Evolutionary conservation across 2,329 filamentous ascomycete genomes (phyloP), one percentile per base, ranked within the genome.

Genomic region (Neofusicoccum umdonicola): DNA sequence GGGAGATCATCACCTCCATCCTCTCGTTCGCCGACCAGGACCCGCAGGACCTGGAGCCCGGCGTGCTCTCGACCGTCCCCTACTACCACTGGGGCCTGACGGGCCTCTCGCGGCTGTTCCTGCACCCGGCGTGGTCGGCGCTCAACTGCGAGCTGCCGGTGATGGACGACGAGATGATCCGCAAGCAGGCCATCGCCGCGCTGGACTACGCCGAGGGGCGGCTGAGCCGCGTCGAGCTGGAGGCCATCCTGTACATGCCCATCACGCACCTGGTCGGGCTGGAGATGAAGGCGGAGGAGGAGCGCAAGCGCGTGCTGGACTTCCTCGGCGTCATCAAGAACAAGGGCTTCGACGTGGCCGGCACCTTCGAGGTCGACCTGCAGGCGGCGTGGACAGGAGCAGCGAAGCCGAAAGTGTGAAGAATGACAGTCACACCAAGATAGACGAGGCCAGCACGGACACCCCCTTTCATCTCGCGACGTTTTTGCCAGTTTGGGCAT

Each of bases 11-110:
- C 52, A 48, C 62, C 4, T 41, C 52, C 31, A 64, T 64, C 42
- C 52, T 64, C 3, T 48, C 51, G n/a, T 57, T 48, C 13, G 52
- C 51, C 7, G 45, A 41, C 15, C 47, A 50, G 19, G 44, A 62
- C 34, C 35, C 31, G 2, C 15, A 39, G 15, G 51, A 57, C 3
- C 51, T 58, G n/a, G 51, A 64, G 4, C 44, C 62, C 11, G 51
- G 50, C 35, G 37, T 50, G 7, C 22, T 41, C 1, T 31, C 52
- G 19, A 57, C 52, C 39, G 45, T 64, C 17, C 51, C 62, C 13
- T 64, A 64, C 42, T 64, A 64, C 34, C 62, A 64, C 52, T 64
- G 62, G 62, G 51, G 51, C 13, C 51, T 64, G 4, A 64, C 52
- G 6, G 62, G 62, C 13, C 42, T 64, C n/a, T 64, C 51, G 5